Evolutionary conservation across 805 yeast genomes (phyloP).

Genomic region (Sugiyamaella qingdaonensis): DNA sequence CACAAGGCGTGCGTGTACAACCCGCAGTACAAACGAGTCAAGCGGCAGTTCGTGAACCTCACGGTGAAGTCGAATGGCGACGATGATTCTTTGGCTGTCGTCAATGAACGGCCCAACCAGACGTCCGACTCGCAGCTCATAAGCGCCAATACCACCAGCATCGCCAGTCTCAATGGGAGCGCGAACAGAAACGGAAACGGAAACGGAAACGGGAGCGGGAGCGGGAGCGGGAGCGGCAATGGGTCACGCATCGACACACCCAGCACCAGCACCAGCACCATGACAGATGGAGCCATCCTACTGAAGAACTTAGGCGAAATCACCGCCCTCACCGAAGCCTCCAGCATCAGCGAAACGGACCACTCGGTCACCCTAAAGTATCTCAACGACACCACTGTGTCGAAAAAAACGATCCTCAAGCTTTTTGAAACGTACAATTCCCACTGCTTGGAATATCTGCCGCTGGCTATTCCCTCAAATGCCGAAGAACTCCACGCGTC

Average conservation of each 20-base stretch:
- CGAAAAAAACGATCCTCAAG: not conserved
- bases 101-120: not conserved
- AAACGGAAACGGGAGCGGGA: too few relatives aligned
- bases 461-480: not conserved
- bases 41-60: not conserved
- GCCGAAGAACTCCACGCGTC: not conserved
- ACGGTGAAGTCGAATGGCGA: not conserved
- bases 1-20: constrained; percentile 4
- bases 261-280: not conserved
- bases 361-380: too few relatives aligned
- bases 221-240: too few relatives aligned
- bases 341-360: too few relatives aligned
- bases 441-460: not conserved
- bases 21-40: constrained; percentile 2
- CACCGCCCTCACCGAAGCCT: too few relatives aligned
- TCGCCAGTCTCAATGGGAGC: too few relatives aligned
- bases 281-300: not conserved
- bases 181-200: too few relatives aligned
- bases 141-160: too few relatives aligned
- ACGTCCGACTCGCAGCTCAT: not conserved
- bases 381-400: not conserved
- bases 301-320: too few relatives aligned
- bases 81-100: too few relatives aligned
- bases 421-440: not conserved
- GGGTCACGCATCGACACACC: too few relatives aligned